These are phyloP conservation scores for Setaria italica DNA, from an alignment of 202 grass and related monocot genomes.

Conservation along the genomic window DNA sequence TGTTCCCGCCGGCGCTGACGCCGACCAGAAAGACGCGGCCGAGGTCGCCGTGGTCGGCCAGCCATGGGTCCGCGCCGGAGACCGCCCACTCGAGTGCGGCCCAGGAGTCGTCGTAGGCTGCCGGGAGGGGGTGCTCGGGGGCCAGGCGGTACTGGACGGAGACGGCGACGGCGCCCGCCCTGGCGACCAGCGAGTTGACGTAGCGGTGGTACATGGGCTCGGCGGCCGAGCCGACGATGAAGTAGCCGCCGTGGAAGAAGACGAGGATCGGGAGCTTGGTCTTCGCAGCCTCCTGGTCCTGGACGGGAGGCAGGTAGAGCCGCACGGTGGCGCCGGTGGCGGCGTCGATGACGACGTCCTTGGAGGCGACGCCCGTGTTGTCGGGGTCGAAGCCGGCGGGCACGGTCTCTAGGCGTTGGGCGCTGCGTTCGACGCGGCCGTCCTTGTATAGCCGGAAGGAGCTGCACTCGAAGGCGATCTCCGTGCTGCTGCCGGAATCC, in stretches of 20 bases:
- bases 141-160: slow-evolving; percentile 72
- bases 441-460: slow-evolving; percentile 16
- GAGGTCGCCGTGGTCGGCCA: not conserved
- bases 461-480: slow-evolving; percentile 8
- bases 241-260: slow-evolving; percentile 78
- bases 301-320: slow-evolving; percentile 56
- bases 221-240: slow-evolving; percentile 60
- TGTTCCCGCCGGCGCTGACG: slow-evolving; percentile 17
- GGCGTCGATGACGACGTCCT: slow-evolving; percentile 26
- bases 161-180: slow-evolving; percentile 37
- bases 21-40: slow-evolving; percentile 51
- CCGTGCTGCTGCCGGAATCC: not conserved
- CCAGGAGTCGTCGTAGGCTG: slow-evolving; percentile 69
- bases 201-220: slow-evolving; percentile 47
- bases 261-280: slow-evolving; percentile 66
- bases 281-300: not conserved
- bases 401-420: not conserved
- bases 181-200: slow-evolving; percentile 58
- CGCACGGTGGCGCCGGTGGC: slow-evolving; percentile 28
- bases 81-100: slow-evolving; percentile 59
- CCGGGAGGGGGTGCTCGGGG: slow-evolving; percentile 66
- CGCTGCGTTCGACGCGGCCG: not conserved
- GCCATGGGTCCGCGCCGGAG: slow-evolving; percentile 40
- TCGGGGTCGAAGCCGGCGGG: slow-evolving; percentile 10
- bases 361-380: slow-evolving; percentile 1